These are phyloP conservation scores for Cystobasidium onofrii DNA, from an alignment of 768 basidiomycete genomes.

Conservation along the genomic window DNA sequence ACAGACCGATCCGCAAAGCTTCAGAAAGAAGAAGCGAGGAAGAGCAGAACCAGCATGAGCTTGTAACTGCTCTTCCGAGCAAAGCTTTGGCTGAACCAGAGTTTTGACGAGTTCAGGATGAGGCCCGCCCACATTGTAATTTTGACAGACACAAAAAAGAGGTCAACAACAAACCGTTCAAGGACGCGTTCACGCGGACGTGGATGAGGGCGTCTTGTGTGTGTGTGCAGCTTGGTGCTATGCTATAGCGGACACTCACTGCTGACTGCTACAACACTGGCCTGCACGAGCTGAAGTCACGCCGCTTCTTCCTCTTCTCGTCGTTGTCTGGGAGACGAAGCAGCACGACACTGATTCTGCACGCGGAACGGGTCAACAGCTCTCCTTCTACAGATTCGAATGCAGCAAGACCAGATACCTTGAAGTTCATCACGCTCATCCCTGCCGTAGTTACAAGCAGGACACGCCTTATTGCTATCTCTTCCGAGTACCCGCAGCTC, in stretches of 20 bases:
- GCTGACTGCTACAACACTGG: neutral
- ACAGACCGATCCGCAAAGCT: too few species aligned
- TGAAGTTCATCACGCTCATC: too few species aligned
- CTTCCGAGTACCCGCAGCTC: too few species aligned
- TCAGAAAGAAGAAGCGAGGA: too few species aligned
- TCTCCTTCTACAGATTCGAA: too few species aligned
- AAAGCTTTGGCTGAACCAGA: neutral
- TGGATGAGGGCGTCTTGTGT: neutral
- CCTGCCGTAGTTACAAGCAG: too few species aligned
- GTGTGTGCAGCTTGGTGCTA: neutral
- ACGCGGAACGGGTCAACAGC: too few species aligned
- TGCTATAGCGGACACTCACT: neutral
- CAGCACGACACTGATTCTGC: too few species aligned
- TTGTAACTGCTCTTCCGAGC: neutral
- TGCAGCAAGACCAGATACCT: too few species aligned
- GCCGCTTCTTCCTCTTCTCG: neutral
- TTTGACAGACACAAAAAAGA: neutral
- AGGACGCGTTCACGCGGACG: neutral
- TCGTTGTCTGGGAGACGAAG: neutral
- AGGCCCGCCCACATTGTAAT: neutral
- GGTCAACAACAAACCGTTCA: neutral
- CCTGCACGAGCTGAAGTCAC: neutral
- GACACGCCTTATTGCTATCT: too few species aligned
- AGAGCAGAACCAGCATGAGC: too few species aligned
- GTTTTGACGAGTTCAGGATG: neutral